A percentile compares a stretch with the other conserved stretches of the same genome.
Conservation (phyloP, 73 alveolate genomes). For the Tetrahymena thermophila region DNA sequence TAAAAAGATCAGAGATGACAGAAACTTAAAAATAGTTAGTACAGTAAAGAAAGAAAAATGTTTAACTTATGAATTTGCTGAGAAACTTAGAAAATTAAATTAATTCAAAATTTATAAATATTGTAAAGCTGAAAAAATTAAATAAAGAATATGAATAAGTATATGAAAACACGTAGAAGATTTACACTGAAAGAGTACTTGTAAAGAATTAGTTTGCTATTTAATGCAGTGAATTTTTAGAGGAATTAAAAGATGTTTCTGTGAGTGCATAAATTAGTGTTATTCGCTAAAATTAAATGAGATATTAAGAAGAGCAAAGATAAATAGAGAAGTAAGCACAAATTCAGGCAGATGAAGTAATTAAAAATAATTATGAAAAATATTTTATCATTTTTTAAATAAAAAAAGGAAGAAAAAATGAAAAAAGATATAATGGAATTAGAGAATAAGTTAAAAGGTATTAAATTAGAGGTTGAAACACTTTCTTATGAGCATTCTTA, state of each 20-base stretch:
- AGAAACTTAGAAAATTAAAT: not conserved
- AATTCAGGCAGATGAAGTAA: not conserved
- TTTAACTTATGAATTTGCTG: not conserved
- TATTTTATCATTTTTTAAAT: not conserved
- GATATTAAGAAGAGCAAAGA: not conserved
- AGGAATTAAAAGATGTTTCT: not conserved
- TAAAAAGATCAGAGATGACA: not conserved
- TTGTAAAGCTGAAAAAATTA: not conserved
- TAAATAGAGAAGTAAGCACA: not conserved
- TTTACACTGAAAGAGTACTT: not conserved
- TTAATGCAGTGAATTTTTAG: not conserved
- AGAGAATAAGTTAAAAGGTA: not conserved
- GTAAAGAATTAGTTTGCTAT: not conserved
- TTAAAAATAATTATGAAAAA: not conserved
- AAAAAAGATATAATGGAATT: not conserved
- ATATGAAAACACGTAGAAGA: not conserved
- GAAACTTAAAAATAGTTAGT: not conserved
- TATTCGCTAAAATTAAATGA: not conserved
- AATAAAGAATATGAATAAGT: not conserved
- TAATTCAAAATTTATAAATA: not conserved
- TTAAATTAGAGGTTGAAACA: not conserved
- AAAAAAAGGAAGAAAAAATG: not conserved
- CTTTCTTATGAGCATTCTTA: not conserved
- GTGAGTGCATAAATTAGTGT: not conserved
- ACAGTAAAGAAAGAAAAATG: not conserved